Base-by-base conservation (phyloP, 306 rosid species). In the Calophaca sinica region DNA sequence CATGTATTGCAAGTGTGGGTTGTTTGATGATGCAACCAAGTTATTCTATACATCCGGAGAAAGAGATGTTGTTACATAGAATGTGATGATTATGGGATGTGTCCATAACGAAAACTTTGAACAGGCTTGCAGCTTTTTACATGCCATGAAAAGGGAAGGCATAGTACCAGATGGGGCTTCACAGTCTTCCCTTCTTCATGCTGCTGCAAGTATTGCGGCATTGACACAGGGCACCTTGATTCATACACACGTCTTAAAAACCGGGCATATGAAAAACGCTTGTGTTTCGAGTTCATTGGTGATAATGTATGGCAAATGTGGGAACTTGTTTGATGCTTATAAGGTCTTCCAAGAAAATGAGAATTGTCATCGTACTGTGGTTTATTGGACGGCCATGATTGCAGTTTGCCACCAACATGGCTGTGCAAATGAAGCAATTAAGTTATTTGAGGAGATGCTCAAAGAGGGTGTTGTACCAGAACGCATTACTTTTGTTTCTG, bases 301-400 rank as follows among this genome's bases (percentile, higher is more conserved):
- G 59, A 85, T 83, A 13, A 89, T 89, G 94, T 85, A 89, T 55
- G 87, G 91, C 6, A 89, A 83, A 80, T 83, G 91, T 66, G 87
- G 91, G 72, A 79, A 74, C 78, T 52, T 89, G 83, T 70, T 68
- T 9, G 88, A 87, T 79, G 85, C 88, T 68, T 76, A 73, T 62
- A 29, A 7, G 7, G 80, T 81, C 41, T 89, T 87, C 36, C 63
- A 84, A 51, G 85, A 85, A 68, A 83, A 63, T 35, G 57, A 79
- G 75, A 82, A 76, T 28, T 68, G 62, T 75, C 80, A 84, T 69
- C 68, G 62, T 75, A 82, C 82, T 69, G 87, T 87, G 82, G 79
- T 87, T 82, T 87, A 86, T 79, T 89, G 94, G 94, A 83, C 94
- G 5, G 86, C 91, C 20, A 87, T 87, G 79, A 87, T 89, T 57